Evolutionary conservation across 208 protist species (phyloP), one percentile per base, ranked within the genome.

Genomic region (Perkinsela sp.): DNA sequence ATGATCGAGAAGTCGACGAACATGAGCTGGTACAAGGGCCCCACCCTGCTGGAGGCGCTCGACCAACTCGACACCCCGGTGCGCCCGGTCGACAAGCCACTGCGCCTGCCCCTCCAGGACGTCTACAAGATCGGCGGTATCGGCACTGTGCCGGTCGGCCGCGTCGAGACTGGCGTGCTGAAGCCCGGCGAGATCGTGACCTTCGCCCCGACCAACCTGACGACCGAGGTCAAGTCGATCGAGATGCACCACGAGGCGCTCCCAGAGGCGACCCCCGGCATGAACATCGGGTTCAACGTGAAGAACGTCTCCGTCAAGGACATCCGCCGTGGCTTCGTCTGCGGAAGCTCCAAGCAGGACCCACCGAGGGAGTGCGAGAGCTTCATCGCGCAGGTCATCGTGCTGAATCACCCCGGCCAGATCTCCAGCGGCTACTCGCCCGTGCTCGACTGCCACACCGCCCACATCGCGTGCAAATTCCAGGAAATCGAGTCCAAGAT

Each of bases 71-170:
- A 80, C 71, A 74, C 86, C 70, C 87, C 88, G 31, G 84, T 87
- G 68, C 79, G 92, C 69, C 86, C 85, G 32, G 68, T 72, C 30
- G 93, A 97, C 71, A 95, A 95, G 78, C 93, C 94, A 66, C 80
- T 97, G 29, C 84, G 94, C 70, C 70, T 95, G 57, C 88, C 90
- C 66, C 71, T 96, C 28, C 87, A 94, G 80, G 93, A 96, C 77
- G 91, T 96, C 72, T 97, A 94, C 86, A 97, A 96, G 85, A 96
- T 96, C 71, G 84, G 68, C 67, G 80, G 79, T 71, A 81, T 84
- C 68, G 79, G 79, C 66, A 81, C 77, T 6, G 77, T 84, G 40
- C 71, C 76, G 48, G 77, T 80, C 65, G 79, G 79, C 72, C 78
- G 80, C 40, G 75, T 86, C 1, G 80, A 86, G 73, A 81, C 76